Percentiles rank a stretch among this genome's conserved stretches.
phyloP scores from a whole-genome alignment of 768 basidiomycete species.

The Russula sp. region DNA sequence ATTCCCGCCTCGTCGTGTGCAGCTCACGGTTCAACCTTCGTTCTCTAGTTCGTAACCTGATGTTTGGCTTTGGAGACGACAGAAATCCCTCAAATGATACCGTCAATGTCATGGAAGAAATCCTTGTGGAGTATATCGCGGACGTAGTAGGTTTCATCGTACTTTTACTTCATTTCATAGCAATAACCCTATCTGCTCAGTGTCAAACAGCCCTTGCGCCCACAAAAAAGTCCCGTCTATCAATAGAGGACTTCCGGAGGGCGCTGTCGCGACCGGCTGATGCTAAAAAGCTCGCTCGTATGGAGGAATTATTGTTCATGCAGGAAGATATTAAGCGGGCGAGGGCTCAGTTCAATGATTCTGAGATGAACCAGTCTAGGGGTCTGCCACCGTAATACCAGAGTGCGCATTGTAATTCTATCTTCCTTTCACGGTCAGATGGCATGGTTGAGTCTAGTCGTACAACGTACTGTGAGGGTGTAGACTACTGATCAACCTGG shows the following conservation, averaged over 20 bases:
- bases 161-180: conserved; percentile 14
- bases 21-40: conserved; percentile 5
- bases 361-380: conserved; percentile 47
- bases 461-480: conserved; percentile 10
- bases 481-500: conserved; percentile 60
- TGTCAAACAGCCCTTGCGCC: conserved; percentile 71
- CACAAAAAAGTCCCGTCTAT: conserved; percentile 68
- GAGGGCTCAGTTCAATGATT: conserved; percentile 69
- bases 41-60: conserved; percentile 67
- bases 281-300: conserved; percentile 85
- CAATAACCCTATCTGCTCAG: conserved; percentile 39
- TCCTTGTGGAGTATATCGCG: conserved; percentile 84
- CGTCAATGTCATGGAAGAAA: conserved; percentile 91
- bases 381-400: conserved; percentile 42
- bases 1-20: background rate
- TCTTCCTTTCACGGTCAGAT: conserved; percentile 1
- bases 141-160: conserved; percentile 66
- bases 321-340: conserved; percentile 92
- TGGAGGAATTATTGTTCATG: conserved; percentile 92
- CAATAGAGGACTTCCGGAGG: conserved; percentile 81
- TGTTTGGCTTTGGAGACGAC: conserved; percentile 95
- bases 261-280: conserved; percentile 82
- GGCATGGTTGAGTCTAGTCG: background rate
- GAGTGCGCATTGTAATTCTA: conserved; percentile 19
- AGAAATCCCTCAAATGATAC: conserved; percentile 84